A percentile compares a stretch with the other conserved stretches of the same genome.
Evolutionary conservation across 129 eudicot species (phyloP).

Genomic region (Flaveria sonorensis): DNA sequence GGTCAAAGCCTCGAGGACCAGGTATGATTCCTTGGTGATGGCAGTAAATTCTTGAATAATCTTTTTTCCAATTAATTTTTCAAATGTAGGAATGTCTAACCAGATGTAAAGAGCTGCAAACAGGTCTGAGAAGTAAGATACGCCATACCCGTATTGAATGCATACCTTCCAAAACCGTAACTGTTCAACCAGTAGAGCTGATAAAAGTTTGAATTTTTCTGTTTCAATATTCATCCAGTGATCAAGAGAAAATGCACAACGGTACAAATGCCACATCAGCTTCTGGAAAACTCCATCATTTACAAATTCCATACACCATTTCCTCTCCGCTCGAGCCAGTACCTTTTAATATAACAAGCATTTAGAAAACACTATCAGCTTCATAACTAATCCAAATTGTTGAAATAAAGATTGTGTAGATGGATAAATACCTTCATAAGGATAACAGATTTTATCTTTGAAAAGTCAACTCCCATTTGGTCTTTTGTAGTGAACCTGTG

Average conservation of each 20-base stretch:
- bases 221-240: conserved; percentile 60
- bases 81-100: conserved; percentile 69
- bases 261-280: conserved; percentile 75
- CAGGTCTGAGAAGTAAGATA: conserved; percentile 63
- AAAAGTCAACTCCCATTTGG: conserved; percentile 47
- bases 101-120: conserved; percentile 74
- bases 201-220: conserved; percentile 64
- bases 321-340: conserved; percentile 67
- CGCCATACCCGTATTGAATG: conserved; percentile 57
- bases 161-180: conserved; percentile 86
- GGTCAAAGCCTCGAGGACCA: conserved; percentile 65
- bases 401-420: conserved; percentile 15
- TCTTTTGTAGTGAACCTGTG: conserved; percentile 59
- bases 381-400: background rate
- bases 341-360: conserved; percentile 51
- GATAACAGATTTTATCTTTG: conserved; percentile 75
- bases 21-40: conserved; percentile 69
- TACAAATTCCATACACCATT: conserved; percentile 53
- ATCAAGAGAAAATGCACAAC: conserved; percentile 56
- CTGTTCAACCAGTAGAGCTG: conserved; percentile 76
- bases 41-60: conserved; percentile 61
- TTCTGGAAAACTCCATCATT: conserved; percentile 55
- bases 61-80: conserved; percentile 47
- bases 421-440: conserved; percentile 68
- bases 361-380: conserved; percentile 13